These are phyloP conservation scores for Mollisiaceae sp. DNA, from an alignment of 2,329 filamentous ascomycete genomes.

Conservation along the genomic window DNA sequence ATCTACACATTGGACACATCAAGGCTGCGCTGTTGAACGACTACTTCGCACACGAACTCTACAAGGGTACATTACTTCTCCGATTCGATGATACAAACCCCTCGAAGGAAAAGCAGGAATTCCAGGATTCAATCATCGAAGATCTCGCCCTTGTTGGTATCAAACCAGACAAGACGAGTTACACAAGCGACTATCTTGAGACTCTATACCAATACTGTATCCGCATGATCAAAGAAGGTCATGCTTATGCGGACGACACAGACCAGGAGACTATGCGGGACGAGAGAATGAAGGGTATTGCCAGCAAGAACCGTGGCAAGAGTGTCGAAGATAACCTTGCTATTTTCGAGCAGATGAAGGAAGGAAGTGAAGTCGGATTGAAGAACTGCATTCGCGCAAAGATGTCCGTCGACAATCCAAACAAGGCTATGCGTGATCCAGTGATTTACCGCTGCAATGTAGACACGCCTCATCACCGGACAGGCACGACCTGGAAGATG, in stretches of 20 bases:
- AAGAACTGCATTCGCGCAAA: constrained; percentile 94
- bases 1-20: constrained; percentile 93
- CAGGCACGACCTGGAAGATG: constrained; percentile 80
- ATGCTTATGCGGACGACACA: constrained; percentile 95
- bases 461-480: constrained; percentile 87
- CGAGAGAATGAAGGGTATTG: constrained; percentile 82
- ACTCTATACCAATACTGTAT: constrained; percentile 86
- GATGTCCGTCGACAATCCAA: constrained; percentile 88
- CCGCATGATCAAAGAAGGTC: constrained; percentile 81
- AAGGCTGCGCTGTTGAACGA: constrained; percentile 94
- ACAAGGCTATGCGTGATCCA: constrained; percentile 94
- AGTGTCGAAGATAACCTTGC: constrained; percentile 82
- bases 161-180: constrained; percentile 83
- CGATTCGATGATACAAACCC: constrained; percentile 98
- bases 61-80: constrained; percentile 87
- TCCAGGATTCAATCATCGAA: constrained; percentile 89
- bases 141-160: constrained; percentile 92
- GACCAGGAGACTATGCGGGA: constrained; percentile 85
- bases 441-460: constrained; percentile 96
- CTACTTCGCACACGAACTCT: constrained; percentile 94
- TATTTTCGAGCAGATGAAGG: constrained; percentile 93
- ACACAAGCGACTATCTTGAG: constrained; percentile 96
- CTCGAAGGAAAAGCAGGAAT: constrained; percentile 96
- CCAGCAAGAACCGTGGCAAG: constrained; percentile 80
- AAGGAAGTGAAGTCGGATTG: constrained; percentile 76